Evolutionary conservation across 2,329 filamentous ascomycete genomes (phyloP), one percentile per base, ranked within the genome.

Genomic region (Penicillium rolfsii): DNA sequence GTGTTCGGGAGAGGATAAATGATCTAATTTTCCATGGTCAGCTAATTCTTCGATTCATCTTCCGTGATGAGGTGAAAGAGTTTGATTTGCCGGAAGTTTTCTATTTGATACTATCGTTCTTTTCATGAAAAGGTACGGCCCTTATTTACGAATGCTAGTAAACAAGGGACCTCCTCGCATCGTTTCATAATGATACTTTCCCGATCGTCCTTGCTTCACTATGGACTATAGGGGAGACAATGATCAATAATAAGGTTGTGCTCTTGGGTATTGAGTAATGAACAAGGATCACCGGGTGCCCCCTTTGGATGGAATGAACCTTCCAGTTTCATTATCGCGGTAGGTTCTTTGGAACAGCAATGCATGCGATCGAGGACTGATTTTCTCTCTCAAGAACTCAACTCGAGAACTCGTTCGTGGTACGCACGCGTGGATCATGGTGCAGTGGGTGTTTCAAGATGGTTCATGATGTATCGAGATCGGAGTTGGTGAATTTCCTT

Each of bases 131-230:
- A 35, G 30, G 30, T 22, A 50, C 28, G 22, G 24, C 26, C 28
- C 30, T 50, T 50, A n/a, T n/a, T n/a, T n/a, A n/a, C n/a, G 8
- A 28, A 41, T 53, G 35, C 33, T 28, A 19, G 41, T 3, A 7
- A 14, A 11, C 36, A 14, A 22, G 22, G 4, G 22, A 26, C 33
- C 60, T 69, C 70, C 66, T 74, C 67, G 65, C 67, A 67, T 67
- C 12, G 61, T 69, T 59, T 61, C 60, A 64, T 33, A 33, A 55
- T 59, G 62, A 54, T 54, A 60, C 55, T 54, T 46, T 57, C 35
- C 35, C 56, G 50, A 30, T 14, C 58, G 60, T 74, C 73, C 73
- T 75, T 75, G 73, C 73, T 73, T 75, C 55, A 62, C 66, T 68
- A 66, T 71, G 71, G 50, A 58, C 60, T 62, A 65, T 61, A 24